Conservation (phyloP, 192 early-diverging fungal species). For the Thamnidium elegans region DNA sequence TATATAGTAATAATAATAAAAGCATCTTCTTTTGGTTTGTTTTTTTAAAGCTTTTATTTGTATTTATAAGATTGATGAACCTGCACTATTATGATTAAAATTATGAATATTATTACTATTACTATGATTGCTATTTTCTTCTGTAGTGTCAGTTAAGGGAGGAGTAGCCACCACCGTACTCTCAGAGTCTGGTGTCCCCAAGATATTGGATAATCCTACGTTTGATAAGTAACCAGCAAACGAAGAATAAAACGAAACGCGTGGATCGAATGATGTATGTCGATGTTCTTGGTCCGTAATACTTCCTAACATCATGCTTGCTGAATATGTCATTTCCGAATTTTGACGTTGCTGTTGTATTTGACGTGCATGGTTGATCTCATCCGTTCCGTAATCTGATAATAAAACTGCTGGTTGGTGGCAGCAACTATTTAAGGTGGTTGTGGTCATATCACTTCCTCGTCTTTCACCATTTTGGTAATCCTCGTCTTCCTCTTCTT, state of each 20-base stretch:
- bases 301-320: not conserved
- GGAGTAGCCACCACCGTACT: not conserved
- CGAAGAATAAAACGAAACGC: constrained; percentile 7
- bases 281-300: not conserved
- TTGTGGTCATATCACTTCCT: constrained; percentile 1
- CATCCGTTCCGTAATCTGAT: not conserved
- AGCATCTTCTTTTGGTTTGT: no score
- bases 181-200: not conserved
- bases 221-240: constrained; percentile 1
- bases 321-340: no score
- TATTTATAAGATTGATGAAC: no score
- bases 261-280: not conserved
- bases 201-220: no score
- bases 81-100: no score
- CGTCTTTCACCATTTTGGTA: not conserved
- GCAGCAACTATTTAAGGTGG: constrained; percentile 2
- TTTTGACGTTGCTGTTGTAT: no score
- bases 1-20: no score
- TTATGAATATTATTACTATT: no score
- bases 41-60: no score
- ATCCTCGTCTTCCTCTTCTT: no score
- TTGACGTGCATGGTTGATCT: not conserved
- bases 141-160: not conserved
- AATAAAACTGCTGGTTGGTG: not conserved
- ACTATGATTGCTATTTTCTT: no score